Percentiles rank a stretch among this genome's conserved stretches.
Evolutionary conservation across 352 stramenopile genomes (phyloP).

Genomic region (Pythium myriotylum): DNA sequence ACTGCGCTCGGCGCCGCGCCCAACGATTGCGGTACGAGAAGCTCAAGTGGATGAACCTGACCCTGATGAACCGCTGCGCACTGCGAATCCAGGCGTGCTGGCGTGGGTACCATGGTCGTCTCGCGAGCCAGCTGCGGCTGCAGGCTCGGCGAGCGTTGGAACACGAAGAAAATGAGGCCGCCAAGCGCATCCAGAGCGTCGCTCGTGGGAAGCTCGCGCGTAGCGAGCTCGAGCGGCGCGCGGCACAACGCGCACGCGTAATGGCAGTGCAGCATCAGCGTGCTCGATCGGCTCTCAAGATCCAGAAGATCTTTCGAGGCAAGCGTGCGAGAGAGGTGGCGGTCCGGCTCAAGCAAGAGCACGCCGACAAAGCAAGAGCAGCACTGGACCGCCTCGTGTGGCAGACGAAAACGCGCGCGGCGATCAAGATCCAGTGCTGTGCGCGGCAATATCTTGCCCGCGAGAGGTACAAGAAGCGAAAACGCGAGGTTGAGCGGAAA

Average conservation of each 20-base stretch:
- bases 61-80: conserved; percentile 59
- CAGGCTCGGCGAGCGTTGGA: conserved; percentile 56
- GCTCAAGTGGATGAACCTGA: conserved; percentile 70
- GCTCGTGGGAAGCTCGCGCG: conserved; percentile 57
- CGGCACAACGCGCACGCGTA: conserved; percentile 29
- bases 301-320: conserved; percentile 71
- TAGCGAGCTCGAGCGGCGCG: conserved; percentile 30
- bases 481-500: conserved; percentile 35
- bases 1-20: conserved; percentile 44
- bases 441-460: conserved; percentile 57
- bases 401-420: conserved; percentile 60
- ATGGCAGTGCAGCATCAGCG: conserved; percentile 38
- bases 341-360: conserved; percentile 34
- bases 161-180: conserved; percentile 55
- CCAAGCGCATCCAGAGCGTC: conserved; percentile 61
- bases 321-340: conserved; percentile 48
- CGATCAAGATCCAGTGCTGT: conserved; percentile 73
- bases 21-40: conserved; percentile 62
- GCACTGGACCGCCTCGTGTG: conserved; percentile 62
- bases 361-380: conserved; percentile 47
- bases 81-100: conserved; percentile 78
- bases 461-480: conserved; percentile 33
- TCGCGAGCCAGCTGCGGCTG: conserved; percentile 56
- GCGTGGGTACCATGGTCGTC: conserved; percentile 71
- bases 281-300: conserved; percentile 45